Percentiles rank a stretch among this genome's conserved stretches.
Conservation (phyloP, 2,329 filamentous ascomycete species). For the Microcera coccophila region DNA sequence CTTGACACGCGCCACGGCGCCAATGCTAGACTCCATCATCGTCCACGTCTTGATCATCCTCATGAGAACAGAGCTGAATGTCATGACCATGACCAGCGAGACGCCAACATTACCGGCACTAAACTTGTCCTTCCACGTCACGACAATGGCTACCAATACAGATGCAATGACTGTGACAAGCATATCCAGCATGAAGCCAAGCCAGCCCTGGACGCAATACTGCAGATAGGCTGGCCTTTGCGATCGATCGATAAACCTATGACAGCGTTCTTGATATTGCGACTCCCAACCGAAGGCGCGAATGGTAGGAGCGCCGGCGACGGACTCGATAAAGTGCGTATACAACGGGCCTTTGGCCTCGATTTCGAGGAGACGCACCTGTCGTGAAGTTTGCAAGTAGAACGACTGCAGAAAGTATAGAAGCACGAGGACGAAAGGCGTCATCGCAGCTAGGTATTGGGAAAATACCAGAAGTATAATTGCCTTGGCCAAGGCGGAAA, state of each 20-base stretch:
- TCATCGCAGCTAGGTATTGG: constrained; percentile 40
- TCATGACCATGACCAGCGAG: constrained; percentile 27
- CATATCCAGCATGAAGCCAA: constrained; percentile 46
- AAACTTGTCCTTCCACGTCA: constrained; percentile 27
- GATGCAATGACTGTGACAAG: constrained; percentile 43
- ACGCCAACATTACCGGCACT: constrained; percentile 19
- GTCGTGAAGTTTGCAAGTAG: constrained; percentile 32
- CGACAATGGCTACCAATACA: constrained; percentile 41
- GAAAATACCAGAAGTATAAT: constrained; percentile 25
- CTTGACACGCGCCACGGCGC: constrained; percentile 12
- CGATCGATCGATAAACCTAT: constrained; percentile 30
- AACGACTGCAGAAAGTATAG: constrained; percentile 28
- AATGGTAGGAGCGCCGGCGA: constrained; percentile 26
- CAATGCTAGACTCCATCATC: constrained; percentile 19
- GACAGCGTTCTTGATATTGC: constrained; percentile 16
- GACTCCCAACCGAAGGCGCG: constrained; percentile 35
- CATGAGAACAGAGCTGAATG: constrained; percentile 28
- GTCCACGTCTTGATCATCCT: constrained; percentile 34
- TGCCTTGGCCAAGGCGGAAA: background rate
- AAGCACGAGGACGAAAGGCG: constrained; percentile 36
- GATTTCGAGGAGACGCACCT: constrained; percentile 30
- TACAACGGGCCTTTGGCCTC: constrained; percentile 30
- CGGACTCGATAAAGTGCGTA: constrained; percentile 26
- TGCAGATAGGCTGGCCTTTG: constrained; percentile 39
- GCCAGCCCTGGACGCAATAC: constrained; percentile 47